Percentiles rank a stretch among this genome's conserved stretches.
Evolutionary conservation across 2,329 filamentous ascomycete species (phyloP).

Genomic region (Ceratocystiopsis sp.): DNA sequence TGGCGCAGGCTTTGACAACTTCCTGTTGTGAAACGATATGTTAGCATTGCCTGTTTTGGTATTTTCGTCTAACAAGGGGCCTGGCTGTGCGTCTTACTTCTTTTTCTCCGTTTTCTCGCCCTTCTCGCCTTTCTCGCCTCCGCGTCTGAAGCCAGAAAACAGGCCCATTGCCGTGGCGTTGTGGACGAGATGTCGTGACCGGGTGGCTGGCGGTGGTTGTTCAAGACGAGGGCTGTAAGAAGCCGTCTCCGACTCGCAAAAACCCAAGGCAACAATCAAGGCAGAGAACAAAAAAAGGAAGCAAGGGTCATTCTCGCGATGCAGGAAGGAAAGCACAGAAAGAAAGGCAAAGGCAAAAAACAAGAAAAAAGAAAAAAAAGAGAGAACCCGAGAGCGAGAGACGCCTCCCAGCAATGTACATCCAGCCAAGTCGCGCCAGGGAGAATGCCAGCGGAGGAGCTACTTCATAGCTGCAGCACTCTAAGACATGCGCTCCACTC

Average conservation of each 20-base stretch:
- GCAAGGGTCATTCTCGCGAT: background rate
- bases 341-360: background rate
- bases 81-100: conserved; percentile 25
- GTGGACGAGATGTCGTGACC: background rate
- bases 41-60: conserved; percentile 14
- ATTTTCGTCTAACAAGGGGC: conserved; percentile 9
- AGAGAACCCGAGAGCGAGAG: background rate
- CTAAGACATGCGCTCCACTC: conserved; percentile 5
- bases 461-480: background rate
- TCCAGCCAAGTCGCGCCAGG: no score
- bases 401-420: background rate
- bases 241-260: background rate
- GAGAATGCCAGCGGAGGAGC: background rate
- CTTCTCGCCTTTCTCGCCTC: conserved; percentile 20
- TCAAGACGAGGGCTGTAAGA: background rate
- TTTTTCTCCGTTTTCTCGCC: no score
- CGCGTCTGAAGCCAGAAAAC: conserved; percentile 40
- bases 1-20: no score
- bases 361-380: background rate
- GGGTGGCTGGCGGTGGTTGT: background rate
- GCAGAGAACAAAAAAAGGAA: background rate
- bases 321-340: background rate
- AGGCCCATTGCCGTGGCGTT: conserved; percentile 32
- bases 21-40: no score
- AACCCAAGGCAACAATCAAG: background rate